Base-by-base conservation (phyloP, 2,329 filamentous ascomycete genomes). In the Apiospora hydei region DNA sequence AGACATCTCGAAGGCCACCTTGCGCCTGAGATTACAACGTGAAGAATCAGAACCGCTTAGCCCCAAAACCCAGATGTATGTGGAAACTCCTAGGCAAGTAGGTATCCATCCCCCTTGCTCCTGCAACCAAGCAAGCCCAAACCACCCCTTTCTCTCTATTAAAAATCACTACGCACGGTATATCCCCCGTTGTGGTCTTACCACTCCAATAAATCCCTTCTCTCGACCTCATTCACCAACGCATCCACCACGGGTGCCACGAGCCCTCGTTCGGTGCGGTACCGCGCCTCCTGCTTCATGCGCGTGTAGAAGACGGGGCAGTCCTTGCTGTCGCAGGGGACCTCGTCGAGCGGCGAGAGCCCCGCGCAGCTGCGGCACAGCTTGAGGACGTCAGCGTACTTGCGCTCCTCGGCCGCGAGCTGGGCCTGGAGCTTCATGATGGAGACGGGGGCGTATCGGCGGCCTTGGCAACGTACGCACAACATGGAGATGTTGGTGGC, bases 251-350 rank as follows among this genome's bases (percentile, higher is more conserved):
- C 79, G 14, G 81, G 81, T 74, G 80, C 81, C 13, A 81, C 74
- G 24, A 81, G 77, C 66, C 77, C 78, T 76, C 79, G 84, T 78
- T 87, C 84, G 3, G 80, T 80, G 47, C 81, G 78, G 66, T 86
- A 80, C 76, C 82, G 85, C 13, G 87, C 86, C 30, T 81, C 81
- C 79, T 93, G 90, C 80, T 90, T 92, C 70, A 90, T 87, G 18
- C 94, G 84, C 44, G 91, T 91, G 82, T 97, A 98, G 77, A 97
- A 98, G 0, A 98, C 94, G 0, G 95, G 93, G 79, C 96, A 99
- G 82, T 98, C 96, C 80, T 93, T 90, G 81, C 93, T 97, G 79
- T 98, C 94, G 79, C 96, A 99, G 53, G 83, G 87, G n/a, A 98
- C 91, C 46, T 93, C 90, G 49, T 98, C 96, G 2, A 90, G 84